Conservation (phyloP, 805 yeast genomes). For the Yarrowia hollandica region DNA sequence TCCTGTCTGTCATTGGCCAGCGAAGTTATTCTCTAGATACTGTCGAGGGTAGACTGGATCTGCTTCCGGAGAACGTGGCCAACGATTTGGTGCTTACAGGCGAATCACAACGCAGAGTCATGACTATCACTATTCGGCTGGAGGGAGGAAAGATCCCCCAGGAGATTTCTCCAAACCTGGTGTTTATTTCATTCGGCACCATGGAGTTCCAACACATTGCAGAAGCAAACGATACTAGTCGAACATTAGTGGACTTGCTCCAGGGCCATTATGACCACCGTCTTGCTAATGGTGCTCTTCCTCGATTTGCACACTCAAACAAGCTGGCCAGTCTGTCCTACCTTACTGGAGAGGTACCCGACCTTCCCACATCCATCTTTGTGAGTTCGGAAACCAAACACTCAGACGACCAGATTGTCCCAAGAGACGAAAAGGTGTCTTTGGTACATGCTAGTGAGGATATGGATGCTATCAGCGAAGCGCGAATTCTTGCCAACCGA, state of each 20-base stretch:
- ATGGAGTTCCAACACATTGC: background rate
- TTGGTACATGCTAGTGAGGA: constrained; percentile 3
- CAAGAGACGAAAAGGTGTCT: background rate
- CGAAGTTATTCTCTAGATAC: constrained; percentile 11
- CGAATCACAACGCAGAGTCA: background rate
- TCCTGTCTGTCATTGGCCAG: constrained; percentile 19
- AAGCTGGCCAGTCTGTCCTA: background rate
- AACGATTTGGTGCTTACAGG: background rate
- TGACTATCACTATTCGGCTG: background rate
- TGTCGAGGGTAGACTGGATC: background rate
- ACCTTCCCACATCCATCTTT: background rate
- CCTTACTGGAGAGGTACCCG: background rate
- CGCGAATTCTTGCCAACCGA: constrained; percentile 22
- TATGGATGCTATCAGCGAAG: constrained; percentile 3
- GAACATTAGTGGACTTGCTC: background rate
- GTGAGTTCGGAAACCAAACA: background rate
- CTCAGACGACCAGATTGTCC: constrained; percentile 7
- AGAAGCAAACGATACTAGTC: background rate
- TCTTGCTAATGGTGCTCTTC: background rate
- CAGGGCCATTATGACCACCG: constrained; percentile 1
- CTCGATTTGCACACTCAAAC: constrained; percentile 6
- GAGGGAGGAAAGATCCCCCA: background rate
- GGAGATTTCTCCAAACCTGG: background rate
- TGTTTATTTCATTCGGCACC: constrained; percentile 11
- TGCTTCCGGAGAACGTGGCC: background rate